Conservation (phyloP, 2,329 filamentous ascomycete genomes). For the Boeremia exigua region DNA sequence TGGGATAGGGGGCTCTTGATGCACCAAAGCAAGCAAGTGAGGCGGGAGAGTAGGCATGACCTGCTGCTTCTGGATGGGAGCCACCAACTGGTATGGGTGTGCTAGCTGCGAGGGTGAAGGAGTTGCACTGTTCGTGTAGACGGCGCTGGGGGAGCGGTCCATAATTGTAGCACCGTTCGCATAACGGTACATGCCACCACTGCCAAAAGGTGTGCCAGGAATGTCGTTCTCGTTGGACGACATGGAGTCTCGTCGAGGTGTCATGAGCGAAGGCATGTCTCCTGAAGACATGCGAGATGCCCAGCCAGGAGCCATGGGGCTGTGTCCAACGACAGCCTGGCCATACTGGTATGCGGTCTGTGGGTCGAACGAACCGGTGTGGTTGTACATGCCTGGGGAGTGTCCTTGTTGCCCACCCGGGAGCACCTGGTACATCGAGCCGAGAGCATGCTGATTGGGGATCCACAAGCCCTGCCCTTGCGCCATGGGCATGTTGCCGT, state of each 20-base stretch:
- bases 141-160: constrained; percentile 57
- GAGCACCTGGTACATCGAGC: constrained; percentile 45
- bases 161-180: constrained; percentile 54
- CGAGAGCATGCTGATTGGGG: constrained; percentile 44
- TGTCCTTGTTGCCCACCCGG: constrained; percentile 40
- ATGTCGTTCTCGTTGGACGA: constrained; percentile 61
- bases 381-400: constrained; percentile 54
- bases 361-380: constrained; percentile 52
- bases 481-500: constrained; percentile 39
- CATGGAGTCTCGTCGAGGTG: constrained; percentile 58
- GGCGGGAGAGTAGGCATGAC: constrained; percentile 51
- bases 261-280: constrained; percentile 58
- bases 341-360: constrained; percentile 53
- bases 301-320: constrained; percentile 55
- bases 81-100: constrained; percentile 52
- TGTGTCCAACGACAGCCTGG: constrained; percentile 53
- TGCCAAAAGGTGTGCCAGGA: constrained; percentile 55
- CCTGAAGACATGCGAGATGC: constrained; percentile 53
- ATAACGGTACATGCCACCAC: constrained; percentile 53
- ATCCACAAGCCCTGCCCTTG: constrained; percentile 49
- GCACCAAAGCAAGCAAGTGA: constrained; percentile 53
- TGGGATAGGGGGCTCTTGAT: constrained; percentile 83
- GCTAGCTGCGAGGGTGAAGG: constrained; percentile 58
- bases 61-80: constrained; percentile 47
- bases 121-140: constrained; percentile 56